phyloP scores from a whole-genome alignment of 1,284 basidiomycete species.

The Hortiboletus rubellus region DNA sequence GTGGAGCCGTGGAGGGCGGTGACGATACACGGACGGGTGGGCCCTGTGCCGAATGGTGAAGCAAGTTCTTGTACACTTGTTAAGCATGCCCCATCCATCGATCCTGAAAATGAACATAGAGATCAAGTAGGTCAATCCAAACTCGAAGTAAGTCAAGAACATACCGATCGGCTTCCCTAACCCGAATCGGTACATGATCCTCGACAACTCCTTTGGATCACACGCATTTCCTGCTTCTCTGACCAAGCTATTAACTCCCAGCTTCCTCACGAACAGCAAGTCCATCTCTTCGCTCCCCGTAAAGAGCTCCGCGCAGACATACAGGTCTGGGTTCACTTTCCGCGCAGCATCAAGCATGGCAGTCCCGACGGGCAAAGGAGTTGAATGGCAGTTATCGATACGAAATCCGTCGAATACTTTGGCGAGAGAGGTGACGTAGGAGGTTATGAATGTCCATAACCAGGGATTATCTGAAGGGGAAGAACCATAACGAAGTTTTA shows the following conservation, averaged over 20 bases:
- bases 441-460: slow-evolving; percentile 94
- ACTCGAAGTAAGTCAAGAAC: slow-evolving; percentile 21
- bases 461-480: slow-evolving; percentile 84
- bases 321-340: slow-evolving; percentile 86
- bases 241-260: slow-evolving; percentile 91
- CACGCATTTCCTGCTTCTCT: slow-evolving; percentile 90
- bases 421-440: slow-evolving; percentile 81
- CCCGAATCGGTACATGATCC: slow-evolving; percentile 84
- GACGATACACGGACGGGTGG: slow-evolving; percentile 69
- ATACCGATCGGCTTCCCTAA: slow-evolving; percentile 87
- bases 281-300: slow-evolving; percentile 96
- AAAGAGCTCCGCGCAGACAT: slow-evolving; percentile 96
- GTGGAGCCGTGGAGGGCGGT: slow-evolving; percentile 79
- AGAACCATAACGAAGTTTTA: slow-evolving; percentile 92
- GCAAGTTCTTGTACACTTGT: slow-evolving; percentile 73
- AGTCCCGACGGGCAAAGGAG: slow-evolving; percentile 92
- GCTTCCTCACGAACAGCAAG: slow-evolving; percentile 81
- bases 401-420: slow-evolving; percentile 91
- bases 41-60: slow-evolving; percentile 77
- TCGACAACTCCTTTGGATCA: slow-evolving; percentile 85
- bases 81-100: slow-evolving; percentile 88
- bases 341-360: slow-evolving; percentile 90
- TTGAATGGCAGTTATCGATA: slow-evolving; percentile 98
- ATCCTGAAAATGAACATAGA: slow-evolving; percentile 50
- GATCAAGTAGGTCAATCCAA: background rate